phyloP scores from a whole-genome alignment of 306 rosid species.

The Cucurbita pepo region DNA sequence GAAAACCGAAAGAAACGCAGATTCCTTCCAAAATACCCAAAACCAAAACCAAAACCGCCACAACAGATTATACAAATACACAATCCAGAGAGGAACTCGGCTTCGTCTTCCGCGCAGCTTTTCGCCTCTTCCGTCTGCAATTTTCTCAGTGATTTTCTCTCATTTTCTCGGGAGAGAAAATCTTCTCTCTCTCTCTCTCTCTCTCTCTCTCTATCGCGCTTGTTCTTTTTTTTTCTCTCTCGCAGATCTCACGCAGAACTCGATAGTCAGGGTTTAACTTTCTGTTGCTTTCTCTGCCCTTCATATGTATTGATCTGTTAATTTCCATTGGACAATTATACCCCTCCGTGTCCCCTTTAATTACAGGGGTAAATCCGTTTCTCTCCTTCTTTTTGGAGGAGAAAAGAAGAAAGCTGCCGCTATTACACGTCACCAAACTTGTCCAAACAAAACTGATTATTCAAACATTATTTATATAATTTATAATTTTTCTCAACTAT shows the following conservation, averaged over 20 bases:
- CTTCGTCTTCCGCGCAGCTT: neutral
- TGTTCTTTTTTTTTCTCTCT: neutral
- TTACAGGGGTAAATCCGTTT: conserved; percentile 14
- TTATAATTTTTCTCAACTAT: neutral
- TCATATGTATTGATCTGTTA: conserved; percentile 22
- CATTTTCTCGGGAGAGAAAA: neutral
- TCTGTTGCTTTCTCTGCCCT: conserved; percentile 31
- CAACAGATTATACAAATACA: neutral
- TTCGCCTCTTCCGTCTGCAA: neutral
- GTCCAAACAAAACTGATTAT: conserved; percentile 7
- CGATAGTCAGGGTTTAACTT: conserved; percentile 42
- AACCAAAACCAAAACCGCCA: neutral
- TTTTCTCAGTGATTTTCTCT: neutral
- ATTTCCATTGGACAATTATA: neutral
- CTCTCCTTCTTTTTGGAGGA: neutral
- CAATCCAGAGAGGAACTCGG: neutral
- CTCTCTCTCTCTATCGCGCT: neutral
- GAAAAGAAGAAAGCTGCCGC: conserved; percentile 13
- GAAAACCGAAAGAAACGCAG: neutral
- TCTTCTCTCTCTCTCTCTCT: neutral
- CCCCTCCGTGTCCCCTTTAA: conserved; percentile 13
- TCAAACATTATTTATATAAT: neutral
- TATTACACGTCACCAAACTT: conserved; percentile 30
- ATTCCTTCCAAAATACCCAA: neutral
- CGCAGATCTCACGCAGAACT: conserved; percentile 60